Evolutionary conservation across 192 early-diverging fungal genomes (phyloP).

Genomic region (Backusella australiensis): DNA sequence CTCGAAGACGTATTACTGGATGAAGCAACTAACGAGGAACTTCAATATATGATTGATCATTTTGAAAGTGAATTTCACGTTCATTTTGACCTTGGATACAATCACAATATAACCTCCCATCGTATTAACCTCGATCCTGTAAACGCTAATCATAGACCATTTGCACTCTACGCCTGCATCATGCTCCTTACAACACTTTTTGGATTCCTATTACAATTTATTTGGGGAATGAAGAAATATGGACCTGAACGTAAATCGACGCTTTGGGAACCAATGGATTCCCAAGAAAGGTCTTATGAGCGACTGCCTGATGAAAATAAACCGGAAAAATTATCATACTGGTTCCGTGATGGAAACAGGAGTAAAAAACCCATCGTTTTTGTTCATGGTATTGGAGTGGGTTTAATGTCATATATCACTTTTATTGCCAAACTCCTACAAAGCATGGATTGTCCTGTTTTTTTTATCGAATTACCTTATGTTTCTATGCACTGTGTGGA

Average conservation of each 20-base stretch:
- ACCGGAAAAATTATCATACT: conserved; percentile 27
- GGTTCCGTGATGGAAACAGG: conserved; percentile 27
- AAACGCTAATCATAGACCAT: conserved; percentile 20
- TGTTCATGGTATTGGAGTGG: conserved; percentile 69
- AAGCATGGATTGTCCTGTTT: conserved; percentile 38
- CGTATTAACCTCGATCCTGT: conserved; percentile 37
- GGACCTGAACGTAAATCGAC: background rate
- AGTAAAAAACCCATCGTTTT: conserved; percentile 34
- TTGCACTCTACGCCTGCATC: conserved; percentile 24
- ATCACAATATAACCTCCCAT: conserved; percentile 13
- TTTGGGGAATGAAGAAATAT: conserved; percentile 24
- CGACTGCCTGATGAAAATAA: background rate
- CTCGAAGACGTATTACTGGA: conserved; percentile 15
- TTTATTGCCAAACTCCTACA: conserved; percentile 47
- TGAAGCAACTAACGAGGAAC: background rate
- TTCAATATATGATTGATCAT: conserved; percentile 21
- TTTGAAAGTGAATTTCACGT: conserved; percentile 14
- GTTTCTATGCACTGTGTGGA: conserved; percentile 63
- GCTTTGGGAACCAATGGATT: background rate
- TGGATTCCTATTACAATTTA: conserved; percentile 14
- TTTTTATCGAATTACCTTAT: conserved; percentile 57
- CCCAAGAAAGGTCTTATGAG: conserved; percentile 4
- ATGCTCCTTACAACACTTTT: conserved; percentile 6
- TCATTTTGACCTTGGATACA: conserved; percentile 22
- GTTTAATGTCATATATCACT: conserved; percentile 51